Base-by-base conservation (phyloP, 352 stramenopile genomes). In the Pilasporangium apinafurcum region DNA sequence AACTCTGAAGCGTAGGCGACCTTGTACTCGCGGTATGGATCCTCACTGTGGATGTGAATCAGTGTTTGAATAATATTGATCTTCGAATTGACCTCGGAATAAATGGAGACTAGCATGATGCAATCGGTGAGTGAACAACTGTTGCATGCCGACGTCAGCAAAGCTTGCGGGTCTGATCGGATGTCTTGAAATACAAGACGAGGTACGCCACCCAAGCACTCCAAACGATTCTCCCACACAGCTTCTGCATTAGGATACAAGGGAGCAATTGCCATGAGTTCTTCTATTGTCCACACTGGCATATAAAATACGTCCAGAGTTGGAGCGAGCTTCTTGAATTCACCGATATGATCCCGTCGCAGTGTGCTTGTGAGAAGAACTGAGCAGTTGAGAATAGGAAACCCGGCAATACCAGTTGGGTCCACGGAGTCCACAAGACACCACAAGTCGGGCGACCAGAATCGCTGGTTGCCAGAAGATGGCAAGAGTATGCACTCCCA, bases 41-140 rank as follows among this genome's bases (percentile, higher is more conserved):
- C 31, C 56, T 65, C n/a, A 35, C 56, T 69, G 21, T 30, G 45
- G 28, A 71, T 54, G 39, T 69, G 60, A 41, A 71, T 63, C 33
- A 76, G 27, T 34, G 31, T 59, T 30, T 70, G 63, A 36, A 48
- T 27, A 9, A 59, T 53, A 42, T 62, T 59, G 38, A 51, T 53
- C 31, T 44, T 70, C 44, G 18, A 38, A 14, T 52, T 59, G 31
- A 68, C 50, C 28, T 49, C 47, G 4, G 46, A 64, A 32, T 62
- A 1, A 18, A 71, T 51, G 20, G 48, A 59, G 13, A 65, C 33
- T 28, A 61, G 21, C 43, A 34, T 56, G 1, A 53, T 68, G 36
- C 55, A 68, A 28, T 69, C 59, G 48, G 59, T 31, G 2, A 65
- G 44, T 13, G 45, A 62, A 37, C 59, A 69, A 49, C 47, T 47